phyloP scores from a whole-genome alignment of 2,329 filamentous ascomycete species.

The Clonostachys solani region DNA sequence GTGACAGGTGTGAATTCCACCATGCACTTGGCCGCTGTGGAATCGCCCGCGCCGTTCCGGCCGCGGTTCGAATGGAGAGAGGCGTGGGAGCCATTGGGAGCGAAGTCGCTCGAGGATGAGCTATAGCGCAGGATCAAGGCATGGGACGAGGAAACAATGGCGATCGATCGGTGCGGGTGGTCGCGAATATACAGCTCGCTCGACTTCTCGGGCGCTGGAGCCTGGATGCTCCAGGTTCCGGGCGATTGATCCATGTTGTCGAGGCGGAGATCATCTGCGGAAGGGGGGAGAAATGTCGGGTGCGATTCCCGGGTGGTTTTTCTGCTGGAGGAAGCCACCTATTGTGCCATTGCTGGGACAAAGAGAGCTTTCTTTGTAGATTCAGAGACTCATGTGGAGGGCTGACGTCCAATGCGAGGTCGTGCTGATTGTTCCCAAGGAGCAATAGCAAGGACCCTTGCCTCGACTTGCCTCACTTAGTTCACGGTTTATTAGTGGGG shows the following conservation, averaged over 20 bases:
- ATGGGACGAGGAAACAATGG: conserved; percentile 74
- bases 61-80: conserved; percentile 43
- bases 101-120: conserved; percentile 55
- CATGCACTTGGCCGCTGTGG: conserved; percentile 64
- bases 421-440: too few species aligned
- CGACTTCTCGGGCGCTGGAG: conserved; percentile 51
- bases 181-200: conserved; percentile 83
- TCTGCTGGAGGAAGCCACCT: too few species aligned
- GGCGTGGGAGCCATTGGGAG: conserved; percentile 52
- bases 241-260: conserved; percentile 43
- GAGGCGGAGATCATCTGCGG: conserved; percentile 5
- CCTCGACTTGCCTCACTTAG: too few species aligned
- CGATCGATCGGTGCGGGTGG: conserved; percentile 81
- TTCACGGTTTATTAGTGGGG: too few species aligned
- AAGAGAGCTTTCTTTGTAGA: too few species aligned
- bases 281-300: not conserved
- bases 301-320: too few species aligned
- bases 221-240: conserved; percentile 37
- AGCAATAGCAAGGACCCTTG: too few species aligned
- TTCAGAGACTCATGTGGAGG: too few species aligned
- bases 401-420: too few species aligned
- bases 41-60: conserved; percentile 22
- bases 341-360: too few species aligned
- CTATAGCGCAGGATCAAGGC: conserved; percentile 82
- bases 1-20: conserved; percentile 75